Conservation (phyloP, 1,284 basidiomycete species). For the Fistulina hepatica region DNA sequence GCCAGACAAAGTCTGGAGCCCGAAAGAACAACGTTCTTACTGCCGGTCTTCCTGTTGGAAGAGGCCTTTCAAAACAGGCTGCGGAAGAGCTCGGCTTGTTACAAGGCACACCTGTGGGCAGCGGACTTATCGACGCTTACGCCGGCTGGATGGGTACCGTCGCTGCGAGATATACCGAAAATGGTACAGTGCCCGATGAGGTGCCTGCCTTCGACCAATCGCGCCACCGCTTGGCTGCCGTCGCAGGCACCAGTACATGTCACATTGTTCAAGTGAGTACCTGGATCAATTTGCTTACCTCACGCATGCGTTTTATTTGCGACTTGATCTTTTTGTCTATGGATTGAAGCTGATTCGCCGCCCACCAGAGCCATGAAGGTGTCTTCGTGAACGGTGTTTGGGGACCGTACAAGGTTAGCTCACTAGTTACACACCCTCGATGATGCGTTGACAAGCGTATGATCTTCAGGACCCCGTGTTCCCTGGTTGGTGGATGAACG, state of each 20-base stretch:
- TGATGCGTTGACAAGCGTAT: background rate
- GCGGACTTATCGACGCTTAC: conserved; percentile 94
- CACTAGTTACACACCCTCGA: conserved; percentile 1
- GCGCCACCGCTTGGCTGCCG: conserved; percentile 76
- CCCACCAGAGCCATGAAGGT: conserved; percentile 58
- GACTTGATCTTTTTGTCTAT: too few relatives aligned
- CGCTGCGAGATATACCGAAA: conserved; percentile 63
- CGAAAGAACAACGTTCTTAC: conserved; percentile 49
- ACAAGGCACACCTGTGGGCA: conserved; percentile 90
- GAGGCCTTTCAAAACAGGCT: conserved; percentile 68
- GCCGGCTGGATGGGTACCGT: conserved; percentile 99
- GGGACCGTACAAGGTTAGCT: conserved; percentile 82
- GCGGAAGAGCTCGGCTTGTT: conserved; percentile 80
- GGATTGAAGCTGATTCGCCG: conserved; percentile 2
- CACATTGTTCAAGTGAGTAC: conserved; percentile 71
- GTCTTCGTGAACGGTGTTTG: conserved; percentile 90
- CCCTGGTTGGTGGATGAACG: conserved; percentile 98
- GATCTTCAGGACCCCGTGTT: conserved; percentile 65
- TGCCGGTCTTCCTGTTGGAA: conserved; percentile 88
- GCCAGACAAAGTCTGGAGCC: too few relatives aligned
- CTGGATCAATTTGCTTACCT: too few relatives aligned
- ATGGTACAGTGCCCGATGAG: conserved; percentile 38
- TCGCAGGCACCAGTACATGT: conserved; percentile 94
- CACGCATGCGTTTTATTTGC: background rate
- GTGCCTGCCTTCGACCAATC: conserved; percentile 63